Evolutionary conservation across 176 grass and related monocot species (phyloP).

Genomic region (Carex myosuroides): DNA sequence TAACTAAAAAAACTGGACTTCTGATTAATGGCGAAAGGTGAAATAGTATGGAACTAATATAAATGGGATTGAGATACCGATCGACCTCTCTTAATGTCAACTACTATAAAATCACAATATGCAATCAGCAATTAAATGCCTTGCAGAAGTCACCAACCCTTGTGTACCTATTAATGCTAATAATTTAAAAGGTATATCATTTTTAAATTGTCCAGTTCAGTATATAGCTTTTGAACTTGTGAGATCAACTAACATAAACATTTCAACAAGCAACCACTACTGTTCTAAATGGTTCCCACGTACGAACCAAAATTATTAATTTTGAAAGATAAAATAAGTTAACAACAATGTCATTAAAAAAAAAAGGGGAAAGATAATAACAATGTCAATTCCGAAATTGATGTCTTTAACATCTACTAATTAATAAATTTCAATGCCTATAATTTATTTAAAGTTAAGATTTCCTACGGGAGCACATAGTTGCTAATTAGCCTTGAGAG

Average conservation of each 20-base stretch:
- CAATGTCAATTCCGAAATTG: not conserved
- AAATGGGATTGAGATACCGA: not conserved
- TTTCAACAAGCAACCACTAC: not conserved
- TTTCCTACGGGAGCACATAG: no score
- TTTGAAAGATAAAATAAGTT: not conserved
- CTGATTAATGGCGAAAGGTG: not conserved
- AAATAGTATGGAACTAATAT: not conserved
- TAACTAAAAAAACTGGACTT: no score
- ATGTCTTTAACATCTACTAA: not conserved
- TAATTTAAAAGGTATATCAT: not conserved
- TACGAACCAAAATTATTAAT: not conserved
- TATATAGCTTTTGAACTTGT: not conserved
- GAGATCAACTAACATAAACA: not conserved
- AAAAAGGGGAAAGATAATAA: no score
- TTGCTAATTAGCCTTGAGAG: no score
- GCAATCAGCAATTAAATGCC: not conserved
- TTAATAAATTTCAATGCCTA: not conserved
- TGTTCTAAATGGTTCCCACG: not conserved
- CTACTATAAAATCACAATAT: not conserved
- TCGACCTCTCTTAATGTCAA: not conserved
- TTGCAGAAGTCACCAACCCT: not conserved
- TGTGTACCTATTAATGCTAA: not conserved
- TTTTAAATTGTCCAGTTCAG: not conserved
- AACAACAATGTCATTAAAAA: no score
- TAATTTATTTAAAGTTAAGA: not conserved